phyloP scores from a whole-genome alignment of 192 early-diverging fungal genomes.

The Ambispora gerdemannii region DNA sequence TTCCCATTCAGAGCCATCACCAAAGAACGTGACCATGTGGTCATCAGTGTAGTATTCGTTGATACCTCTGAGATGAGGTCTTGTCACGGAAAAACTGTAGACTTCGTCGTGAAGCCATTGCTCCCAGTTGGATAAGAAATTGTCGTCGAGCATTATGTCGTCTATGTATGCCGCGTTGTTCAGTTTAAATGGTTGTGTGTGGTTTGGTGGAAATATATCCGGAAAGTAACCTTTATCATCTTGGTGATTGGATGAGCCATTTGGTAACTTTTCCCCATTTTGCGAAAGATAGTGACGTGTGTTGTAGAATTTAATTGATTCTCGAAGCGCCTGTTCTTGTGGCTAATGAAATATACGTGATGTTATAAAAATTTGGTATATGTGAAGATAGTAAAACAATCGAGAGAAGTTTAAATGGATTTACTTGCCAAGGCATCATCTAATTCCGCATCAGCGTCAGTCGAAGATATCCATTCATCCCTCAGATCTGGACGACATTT shows the following conservation, averaged over 20 bases:
- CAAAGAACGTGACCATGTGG: constrained; percentile 18
- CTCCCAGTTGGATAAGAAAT: constrained; percentile 64
- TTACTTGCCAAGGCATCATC: constrained; percentile 65
- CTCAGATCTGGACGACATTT: constrained; percentile 56
- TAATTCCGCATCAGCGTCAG: constrained; percentile 63
- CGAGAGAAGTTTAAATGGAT: constrained; percentile 6
- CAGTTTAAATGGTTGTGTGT: constrained; percentile 17
- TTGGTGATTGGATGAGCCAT: constrained; percentile 21
- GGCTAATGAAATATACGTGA: constrained; percentile 40
- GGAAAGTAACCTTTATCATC: constrained; percentile 6
- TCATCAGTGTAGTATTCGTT: constrained; percentile 44
- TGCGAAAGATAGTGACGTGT: constrained; percentile 43
- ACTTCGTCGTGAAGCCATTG: constrained; percentile 63
- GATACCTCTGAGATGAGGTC: constrained; percentile 17
- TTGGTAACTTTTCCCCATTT: constrained; percentile 32
- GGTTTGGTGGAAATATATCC: constrained; percentile 25
- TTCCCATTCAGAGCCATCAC: constrained; percentile 44
- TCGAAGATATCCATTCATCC: constrained; percentile 69
- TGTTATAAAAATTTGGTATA: too few relatives aligned
- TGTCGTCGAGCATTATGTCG: constrained; percentile 52
- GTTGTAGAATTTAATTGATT: constrained; percentile 61
- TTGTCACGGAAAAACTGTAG: constrained; percentile 34
- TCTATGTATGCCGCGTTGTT: constrained; percentile 34
- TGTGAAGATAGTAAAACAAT: background rate
- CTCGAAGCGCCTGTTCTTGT: constrained; percentile 65